Evolutionary conservation across 805 yeast genomes (phyloP).

Genomic region (Wickerhamiella qilinensis): DNA sequence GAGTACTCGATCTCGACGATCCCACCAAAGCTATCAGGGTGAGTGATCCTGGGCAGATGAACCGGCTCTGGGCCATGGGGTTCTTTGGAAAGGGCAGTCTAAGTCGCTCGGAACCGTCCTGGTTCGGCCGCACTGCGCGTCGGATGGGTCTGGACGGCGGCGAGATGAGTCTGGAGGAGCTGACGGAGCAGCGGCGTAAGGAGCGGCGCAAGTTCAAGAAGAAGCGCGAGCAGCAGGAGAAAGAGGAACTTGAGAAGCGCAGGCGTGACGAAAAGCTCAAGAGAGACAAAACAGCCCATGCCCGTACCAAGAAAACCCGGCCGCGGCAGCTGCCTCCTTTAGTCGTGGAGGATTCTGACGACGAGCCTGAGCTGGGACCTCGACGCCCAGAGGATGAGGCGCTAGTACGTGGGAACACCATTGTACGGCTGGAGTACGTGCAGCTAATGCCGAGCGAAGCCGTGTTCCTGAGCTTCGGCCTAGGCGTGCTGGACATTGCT

Average conservation of each 20-base stretch:
- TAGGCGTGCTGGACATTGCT: constrained; percentile 31
- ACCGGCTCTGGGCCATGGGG: constrained; percentile 61
- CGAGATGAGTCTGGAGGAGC: constrained; percentile 39
- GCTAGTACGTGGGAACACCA: constrained; percentile 10
- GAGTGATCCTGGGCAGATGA: constrained; percentile 28
- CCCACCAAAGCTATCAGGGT: constrained; percentile 22
- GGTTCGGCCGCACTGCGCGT: constrained; percentile 52
- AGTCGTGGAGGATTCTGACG: not conserved
- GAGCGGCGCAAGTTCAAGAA: constrained; percentile 59
- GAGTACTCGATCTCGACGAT: constrained; percentile 7
- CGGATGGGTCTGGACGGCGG: constrained; percentile 33
- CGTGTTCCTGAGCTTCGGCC: constrained; percentile 45
- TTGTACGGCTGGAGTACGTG: constrained; percentile 26
- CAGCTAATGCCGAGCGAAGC: constrained; percentile 68
- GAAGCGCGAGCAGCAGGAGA: constrained; percentile 47
- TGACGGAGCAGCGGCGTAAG: constrained; percentile 55
- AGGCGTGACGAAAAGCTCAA: constrained; percentile 21
- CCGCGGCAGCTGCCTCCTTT: not conserved
- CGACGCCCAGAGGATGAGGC: constrained; percentile 12
- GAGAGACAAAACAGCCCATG: constrained; percentile 11
- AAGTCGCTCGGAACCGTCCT: constrained; percentile 85
- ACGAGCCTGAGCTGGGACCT: not conserved
- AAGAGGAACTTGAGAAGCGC: constrained; percentile 27
- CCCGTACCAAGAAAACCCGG: not conserved
- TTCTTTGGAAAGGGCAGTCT: constrained; percentile 87